Evolutionary conservation across 768 basidiomycete genomes (phyloP), one percentile per base, ranked within the genome.

Genomic region (Lepiota subincarnata): DNA sequence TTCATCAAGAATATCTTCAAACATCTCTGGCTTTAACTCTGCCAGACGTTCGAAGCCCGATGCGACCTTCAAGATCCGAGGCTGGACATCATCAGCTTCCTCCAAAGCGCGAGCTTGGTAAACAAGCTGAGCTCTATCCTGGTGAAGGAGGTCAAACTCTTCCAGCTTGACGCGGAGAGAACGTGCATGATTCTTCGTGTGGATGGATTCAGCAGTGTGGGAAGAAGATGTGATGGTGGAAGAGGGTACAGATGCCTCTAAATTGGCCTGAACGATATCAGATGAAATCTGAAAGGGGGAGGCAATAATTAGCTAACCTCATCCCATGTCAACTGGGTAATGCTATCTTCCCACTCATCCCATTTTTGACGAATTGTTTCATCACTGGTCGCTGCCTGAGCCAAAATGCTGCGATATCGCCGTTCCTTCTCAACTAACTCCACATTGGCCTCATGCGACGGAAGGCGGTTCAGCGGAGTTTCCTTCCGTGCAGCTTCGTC

Each of bases 21-120:
- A 98, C 85, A 88, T 87, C 19, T 84, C 87, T 0, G 95, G 84
- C 34, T 85, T 83, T 14, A 92, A 80, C 60, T 92, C 84, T 2
- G 74, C 71, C 65, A 87, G 77, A 20, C 79, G 76, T 48, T 86
- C 84, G 41, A 93, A 76, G 2, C 80, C 79, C 13, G 78, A 73
- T 0, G 91, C 83, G 19, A 83, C 83, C 47, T 74, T 77, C 57
- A 89, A 60, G 19, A 98, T 81, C 1, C 80, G 78, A 5, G 79
- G 70, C 11, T 80, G 77, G 44, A 98, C 84, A 62, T 96, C 87
- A 56, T 96, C 93, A 0, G 74, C 73, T 6, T 79, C 77, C 0
- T 81, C 77, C 6, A 86, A 71, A 13, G 78, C 76, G 47, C 80
- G 75, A 2, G 85, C 90, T 31, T 87, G 78, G 13, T 79, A 71